Evolutionary conservation across 164 flowering plant genomes (phyloP).

Genomic region (Berberis vulgaris): DNA sequence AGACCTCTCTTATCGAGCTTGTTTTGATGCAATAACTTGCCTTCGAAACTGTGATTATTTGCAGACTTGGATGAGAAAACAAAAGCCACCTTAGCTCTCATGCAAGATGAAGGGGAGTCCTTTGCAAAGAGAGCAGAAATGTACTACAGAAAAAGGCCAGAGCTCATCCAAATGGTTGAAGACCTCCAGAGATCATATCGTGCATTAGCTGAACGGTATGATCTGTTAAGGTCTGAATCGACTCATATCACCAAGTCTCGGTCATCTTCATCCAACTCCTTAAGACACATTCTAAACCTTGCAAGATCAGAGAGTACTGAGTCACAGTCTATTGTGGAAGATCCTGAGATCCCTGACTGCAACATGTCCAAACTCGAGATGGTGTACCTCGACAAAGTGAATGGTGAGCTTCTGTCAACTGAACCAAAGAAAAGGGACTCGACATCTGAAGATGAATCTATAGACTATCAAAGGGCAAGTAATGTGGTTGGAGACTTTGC

Average conservation of each 20-base stretch:
- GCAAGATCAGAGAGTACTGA: not conserved
- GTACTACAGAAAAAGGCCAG: constrained; percentile 12
- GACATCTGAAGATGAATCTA: not conserved
- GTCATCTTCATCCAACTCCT: constrained; percentile 5
- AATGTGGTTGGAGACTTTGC: not conserved
- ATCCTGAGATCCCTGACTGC: not conserved
- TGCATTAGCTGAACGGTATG: constrained; percentile 25
- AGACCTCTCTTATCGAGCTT: not conserved
- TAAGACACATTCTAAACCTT: not conserved
- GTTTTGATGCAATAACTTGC: not conserved
- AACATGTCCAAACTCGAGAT: not conserved
- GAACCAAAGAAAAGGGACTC: not conserved
- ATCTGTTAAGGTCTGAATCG: constrained; percentile 16
- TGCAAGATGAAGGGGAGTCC: constrained; percentile 29
- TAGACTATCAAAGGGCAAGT: not conserved
- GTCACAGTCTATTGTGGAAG: not conserved
- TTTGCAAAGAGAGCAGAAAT: constrained; percentile 25
- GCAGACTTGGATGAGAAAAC: constrained; percentile 28
- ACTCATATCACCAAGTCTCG: constrained; percentile 8
- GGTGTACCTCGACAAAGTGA: constrained; percentile 3
- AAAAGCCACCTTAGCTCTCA: constrained; percentile 20
- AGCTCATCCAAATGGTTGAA: constrained; percentile 24
- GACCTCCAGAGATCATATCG: constrained; percentile 25
- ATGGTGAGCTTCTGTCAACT: not conserved
- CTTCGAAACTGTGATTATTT: not conserved